phyloP scores from a whole-genome alignment of 2,329 filamentous ascomycete genomes.

The Aureobasidium sp. region DNA sequence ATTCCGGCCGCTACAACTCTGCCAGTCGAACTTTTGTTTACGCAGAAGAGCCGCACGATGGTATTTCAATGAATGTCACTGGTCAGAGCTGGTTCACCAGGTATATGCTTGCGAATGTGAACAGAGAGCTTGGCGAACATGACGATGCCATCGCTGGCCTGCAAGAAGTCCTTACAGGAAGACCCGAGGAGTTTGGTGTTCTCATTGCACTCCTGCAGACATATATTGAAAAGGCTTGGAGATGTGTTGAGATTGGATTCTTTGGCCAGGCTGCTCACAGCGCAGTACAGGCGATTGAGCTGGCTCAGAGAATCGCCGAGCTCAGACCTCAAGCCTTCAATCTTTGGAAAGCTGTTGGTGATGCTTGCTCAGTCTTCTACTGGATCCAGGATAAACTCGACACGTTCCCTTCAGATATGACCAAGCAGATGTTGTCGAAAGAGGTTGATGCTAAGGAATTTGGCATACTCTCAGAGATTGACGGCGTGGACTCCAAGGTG shows the following conservation, averaged over 20 bases:
- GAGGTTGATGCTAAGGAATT: slow-evolving; percentile 51
- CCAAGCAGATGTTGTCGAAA: slow-evolving; percentile 53
- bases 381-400: slow-evolving; percentile 62
- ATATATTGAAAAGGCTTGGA: slow-evolving; percentile 71
- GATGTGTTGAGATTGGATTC: slow-evolving; percentile 70
- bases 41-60: slow-evolving; percentile 67
- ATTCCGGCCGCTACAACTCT: slow-evolving; percentile 87
- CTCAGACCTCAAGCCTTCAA: slow-evolving; percentile 72
- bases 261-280: slow-evolving; percentile 76
- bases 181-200: slow-evolving; percentile 74
- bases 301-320: slow-evolving; percentile 56
- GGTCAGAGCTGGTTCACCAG: slow-evolving; percentile 88
- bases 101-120: slow-evolving; percentile 94
- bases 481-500: slow-evolving; percentile 47
- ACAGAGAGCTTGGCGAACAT: slow-evolving; percentile 83
- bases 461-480: slow-evolving; percentile 59
- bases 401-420: slow-evolving; percentile 54
- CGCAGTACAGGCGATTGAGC: slow-evolving; percentile 60
- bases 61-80: slow-evolving; percentile 45
- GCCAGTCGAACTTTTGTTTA: slow-evolving; percentile 85
- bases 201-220: slow-evolving; percentile 83
- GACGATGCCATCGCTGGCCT: slow-evolving; percentile 77
- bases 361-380: slow-evolving; percentile 79
- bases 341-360: slow-evolving; percentile 86
- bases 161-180: slow-evolving; percentile 59